Base-by-base conservation (phyloP, 345 rosid genomes). In the Tarenaya hassleriana region DNA sequence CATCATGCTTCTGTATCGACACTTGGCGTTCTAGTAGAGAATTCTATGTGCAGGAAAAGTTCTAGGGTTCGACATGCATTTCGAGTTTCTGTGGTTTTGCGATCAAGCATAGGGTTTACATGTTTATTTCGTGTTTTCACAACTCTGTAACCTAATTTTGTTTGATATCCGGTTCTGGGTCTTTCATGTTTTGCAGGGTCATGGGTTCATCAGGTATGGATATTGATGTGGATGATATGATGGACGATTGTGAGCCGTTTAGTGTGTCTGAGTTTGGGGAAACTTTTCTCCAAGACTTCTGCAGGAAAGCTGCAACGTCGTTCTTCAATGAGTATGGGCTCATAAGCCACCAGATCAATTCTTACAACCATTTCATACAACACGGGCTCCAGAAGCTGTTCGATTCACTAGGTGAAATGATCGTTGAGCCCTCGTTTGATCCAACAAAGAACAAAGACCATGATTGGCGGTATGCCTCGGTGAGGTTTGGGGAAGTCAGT, bases 261-360 rank as follows among this genome's bases (percentile, higher is more conserved):
- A 20, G 45, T 44, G 16, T 77, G 9, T 41, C 19, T 8, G 77
- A 84, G 21, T 32, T 84, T 4, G 94, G 92, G 20, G 79, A 75
- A 24, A 67, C 18, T 0, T 71, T 50, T 56, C 55, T 88, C 53
- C 69, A 49, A 35, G 62, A 18, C 43, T 81, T 92, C 66, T 83
- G 90, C 62, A 78, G 70, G 47, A 75, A 81, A 56, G 88, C 94
- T 0, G 71, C 85, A 0, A 71, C 69, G 3, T 67, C 75, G 1
- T 88, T 92, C 40, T 92, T 85, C 42, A 55, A 78, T 0, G 74
- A 92, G 67, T 76, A 75, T 7, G 95, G 94, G 10, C 80, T 92
- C 10, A 74, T 85, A 11, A 88, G 96, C 45, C 96, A 88, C 55
- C 96, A 92, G 58, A 66, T 88, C 37, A 83, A 92, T 60, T 83